Base-by-base conservation (phyloP, 169 alveolate species). In the Blepharisma undulans region DNA sequence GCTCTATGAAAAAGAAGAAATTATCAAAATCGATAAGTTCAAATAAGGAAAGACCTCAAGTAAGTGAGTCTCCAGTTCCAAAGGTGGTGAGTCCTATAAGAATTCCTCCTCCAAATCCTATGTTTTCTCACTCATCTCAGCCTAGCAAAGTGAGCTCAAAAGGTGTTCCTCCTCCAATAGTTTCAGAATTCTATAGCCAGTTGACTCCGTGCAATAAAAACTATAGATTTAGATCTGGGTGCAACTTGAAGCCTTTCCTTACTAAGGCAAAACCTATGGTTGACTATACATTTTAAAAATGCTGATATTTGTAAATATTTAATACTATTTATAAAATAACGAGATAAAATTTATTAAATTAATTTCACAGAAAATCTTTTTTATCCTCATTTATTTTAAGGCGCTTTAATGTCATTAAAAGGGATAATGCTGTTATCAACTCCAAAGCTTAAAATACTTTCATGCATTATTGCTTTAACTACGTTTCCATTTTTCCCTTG, bases 261-360 rank as follows among this genome's bases (percentile, higher is more conserved):
- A 74, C 30, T 14, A 74, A 74, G 33, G 80, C 80, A 22, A 74
- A 29, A 74, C 80, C 80, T 29, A 74, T 74, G 80, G 80, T 74
- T 74, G 80, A 74, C 33, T 74, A 74, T 29, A 74, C 80, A 48
- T 48, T 48, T 48, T 48, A 48, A 48, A 48, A 10, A 0, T 5
- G 66, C 3, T 48, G 66, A 48, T 48, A 48, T 48, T 10, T 48
- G 66, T 48, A 48, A 48, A 48, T 48, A 48, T 48, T 48, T 48
- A 48, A 48, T 48, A 48, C n/a, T 48, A 48, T 48, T 48, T 2
- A 10, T 48, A 48, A 48, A 48, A 48, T 48, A 10, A 48, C 14
- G 21, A 48, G 66, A 48, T 10, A 48, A 48, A 10, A 5, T 18
- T 0, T 3, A 48, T 48, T 48, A 48, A 48, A 48, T 48, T 48